These are phyloP conservation scores for Solanum lycopersicoides DNA, from an alignment of 257 asterid genomes.

Conservation along the genomic window DNA sequence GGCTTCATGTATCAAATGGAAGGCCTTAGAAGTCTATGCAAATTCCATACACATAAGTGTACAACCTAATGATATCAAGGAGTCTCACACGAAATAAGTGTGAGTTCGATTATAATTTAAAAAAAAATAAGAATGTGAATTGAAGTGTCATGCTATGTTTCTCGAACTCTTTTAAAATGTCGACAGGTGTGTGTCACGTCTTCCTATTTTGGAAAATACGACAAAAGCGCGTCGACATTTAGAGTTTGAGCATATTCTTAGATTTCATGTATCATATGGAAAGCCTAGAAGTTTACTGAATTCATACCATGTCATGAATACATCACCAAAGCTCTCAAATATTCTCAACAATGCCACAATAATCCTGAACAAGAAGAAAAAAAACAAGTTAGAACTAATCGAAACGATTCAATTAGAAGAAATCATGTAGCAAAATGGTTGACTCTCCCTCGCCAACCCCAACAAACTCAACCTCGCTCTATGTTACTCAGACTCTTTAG, in stretches of 20 bases:
- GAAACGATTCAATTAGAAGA: background rate
- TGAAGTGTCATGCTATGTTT: background rate
- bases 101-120: background rate
- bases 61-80: background rate
- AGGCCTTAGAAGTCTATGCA: background rate
- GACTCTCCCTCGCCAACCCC: background rate
- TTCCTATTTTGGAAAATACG: background rate
- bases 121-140: background rate
- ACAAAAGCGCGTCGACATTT: background rate
- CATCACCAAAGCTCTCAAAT: conserved; percentile 59
- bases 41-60: background rate
- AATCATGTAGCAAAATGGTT: background rate
- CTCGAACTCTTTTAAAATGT: background rate
- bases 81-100: background rate
- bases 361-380: conserved; percentile 41
- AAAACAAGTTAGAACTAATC: background rate
- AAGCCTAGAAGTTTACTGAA: background rate
- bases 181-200: background rate
- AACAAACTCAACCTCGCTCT: background rate
- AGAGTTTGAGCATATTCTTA: background rate
- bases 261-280: background rate
- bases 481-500: background rate
- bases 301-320: conserved; percentile 62
- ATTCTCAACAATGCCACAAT: conserved; percentile 61
- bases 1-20: background rate